These are phyloP conservation scores for Apodospora peruviana DNA, from an alignment of 495 filamentous ascomycete genomes.

Conservation along the genomic window DNA sequence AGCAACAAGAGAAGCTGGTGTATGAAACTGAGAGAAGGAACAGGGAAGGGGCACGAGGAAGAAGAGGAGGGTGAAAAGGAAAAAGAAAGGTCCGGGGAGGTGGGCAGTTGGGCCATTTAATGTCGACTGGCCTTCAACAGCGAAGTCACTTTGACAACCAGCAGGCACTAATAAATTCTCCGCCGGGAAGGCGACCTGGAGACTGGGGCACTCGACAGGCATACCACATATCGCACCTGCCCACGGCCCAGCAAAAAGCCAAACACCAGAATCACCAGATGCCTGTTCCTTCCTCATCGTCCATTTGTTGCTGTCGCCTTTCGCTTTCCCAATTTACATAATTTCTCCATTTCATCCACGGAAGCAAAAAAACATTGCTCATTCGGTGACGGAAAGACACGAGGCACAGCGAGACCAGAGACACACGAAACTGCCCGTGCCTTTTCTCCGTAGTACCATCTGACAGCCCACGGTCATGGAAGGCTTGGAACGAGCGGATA, in stretches of 20 bases:
- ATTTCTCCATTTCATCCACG: background rate
- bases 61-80: constrained; percentile 23
- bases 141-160: constrained; percentile 31
- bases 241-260: constrained; percentile 19
- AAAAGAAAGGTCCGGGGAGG: constrained; percentile 29
- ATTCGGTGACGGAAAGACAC: too few species aligned
- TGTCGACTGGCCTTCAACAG: constrained; percentile 29
- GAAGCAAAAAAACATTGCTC: too few species aligned
- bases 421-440: background rate
- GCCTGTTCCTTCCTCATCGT: background rate
- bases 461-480: too few species aligned
- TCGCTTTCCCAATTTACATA: background rate
- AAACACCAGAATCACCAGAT: constrained; percentile 8
- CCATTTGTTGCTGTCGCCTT: background rate
- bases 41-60: constrained; percentile 10
- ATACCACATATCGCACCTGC: constrained; percentile 11
- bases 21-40: constrained; percentile 12
- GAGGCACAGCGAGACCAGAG: background rate
- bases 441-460: too few species aligned
- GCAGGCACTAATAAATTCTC: constrained; percentile 34
- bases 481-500: background rate
- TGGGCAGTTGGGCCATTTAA: constrained; percentile 40
- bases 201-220: constrained; percentile 13
- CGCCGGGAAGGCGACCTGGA: constrained; percentile 10
- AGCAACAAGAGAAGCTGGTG: constrained; percentile 9